Base-by-base conservation (phyloP, 169 alveolate species). In the Theileria equi region DNA sequence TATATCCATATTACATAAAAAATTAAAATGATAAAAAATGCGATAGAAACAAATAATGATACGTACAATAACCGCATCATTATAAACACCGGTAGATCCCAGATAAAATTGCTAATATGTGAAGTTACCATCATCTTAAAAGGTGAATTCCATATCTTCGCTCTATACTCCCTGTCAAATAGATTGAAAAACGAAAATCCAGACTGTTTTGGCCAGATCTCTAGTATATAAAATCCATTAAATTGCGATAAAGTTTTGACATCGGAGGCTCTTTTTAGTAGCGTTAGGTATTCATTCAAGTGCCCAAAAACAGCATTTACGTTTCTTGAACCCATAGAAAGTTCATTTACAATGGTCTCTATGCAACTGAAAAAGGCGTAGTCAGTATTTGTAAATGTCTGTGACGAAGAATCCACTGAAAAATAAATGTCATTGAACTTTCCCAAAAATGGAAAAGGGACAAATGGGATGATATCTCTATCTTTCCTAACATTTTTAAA, bases 181-280 rank as follows among this genome's bases (percentile, higher is more conserved):
- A 55, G 13, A 36, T 55, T 55, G 19, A 25, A 19, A 23, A 55
- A 19, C 3, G 40, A 25, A 36, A 36, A 4, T 43, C 66, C 66
- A 6, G 49, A 25, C 3, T 47, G 38, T 34, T 43, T 55, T 55
- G 66, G 40, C 28, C 21, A 34, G 16, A 55, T 36, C 61, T 55
- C 66, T 2, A 55, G 25, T n/a, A 55, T 43, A 19, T 55, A 55
- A 36, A 55, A 55, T 17, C 49, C 29, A 21, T 19, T 55, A 19
- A 55, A 34, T 13, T 31, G 29, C 4, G 3, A 4, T 55, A 49
- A 28, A 19, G 29, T 49, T 49, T 40, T 49, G 3, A 17, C 17
- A 17, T 49, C 59, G 26, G 16, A 13, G 19, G 31, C 29, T 49
- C 31, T 49, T 28, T 49, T 28, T 40, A 49, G 4, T 10, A 11